phyloP scores from a whole-genome alignment of 192 early-diverging fungal genomes.

The Linnemannia elongata region DNA sequence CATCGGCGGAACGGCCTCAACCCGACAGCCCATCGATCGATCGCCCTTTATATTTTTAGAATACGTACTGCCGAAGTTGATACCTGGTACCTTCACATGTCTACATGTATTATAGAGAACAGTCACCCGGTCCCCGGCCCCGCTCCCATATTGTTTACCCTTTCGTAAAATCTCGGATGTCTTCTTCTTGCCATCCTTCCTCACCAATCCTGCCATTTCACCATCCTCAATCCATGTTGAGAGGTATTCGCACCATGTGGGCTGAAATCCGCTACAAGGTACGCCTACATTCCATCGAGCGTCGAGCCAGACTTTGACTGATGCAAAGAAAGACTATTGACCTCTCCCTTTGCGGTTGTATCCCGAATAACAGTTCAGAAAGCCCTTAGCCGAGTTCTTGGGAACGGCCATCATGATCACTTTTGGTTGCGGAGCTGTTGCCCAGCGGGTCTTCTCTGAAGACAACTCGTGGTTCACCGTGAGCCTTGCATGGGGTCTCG shows the following conservation, averaged over 20 bases:
- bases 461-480: constrained; percentile 61
- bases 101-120: not conserved
- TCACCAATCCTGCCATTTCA: not conserved
- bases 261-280: constrained; percentile 16
- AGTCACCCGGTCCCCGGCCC: not conserved
- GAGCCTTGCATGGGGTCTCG: constrained; percentile 70
- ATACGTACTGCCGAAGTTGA: not conserved
- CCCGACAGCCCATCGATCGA: not conserved
- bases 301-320: not conserved
- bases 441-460: constrained; percentile 41
- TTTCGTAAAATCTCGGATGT: not conserved
- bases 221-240: not conserved
- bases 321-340: constrained; percentile 5
- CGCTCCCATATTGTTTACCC: not conserved
- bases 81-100: not conserved
- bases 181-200: not conserved
- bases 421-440: constrained; percentile 72
- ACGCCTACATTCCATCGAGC: not conserved
- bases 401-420: constrained; percentile 74
- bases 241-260: constrained; percentile 6
- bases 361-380: constrained; percentile 46
- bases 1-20: not conserved
- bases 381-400: constrained; percentile 78
- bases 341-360: not conserved
- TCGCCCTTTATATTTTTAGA: not conserved